A percentile compares a stretch with the other conserved stretches of the same genome.
phyloP scores from a whole-genome alignment of 2,329 filamentous ascomycete species.

The Parastagonospora nodorum region DNA sequence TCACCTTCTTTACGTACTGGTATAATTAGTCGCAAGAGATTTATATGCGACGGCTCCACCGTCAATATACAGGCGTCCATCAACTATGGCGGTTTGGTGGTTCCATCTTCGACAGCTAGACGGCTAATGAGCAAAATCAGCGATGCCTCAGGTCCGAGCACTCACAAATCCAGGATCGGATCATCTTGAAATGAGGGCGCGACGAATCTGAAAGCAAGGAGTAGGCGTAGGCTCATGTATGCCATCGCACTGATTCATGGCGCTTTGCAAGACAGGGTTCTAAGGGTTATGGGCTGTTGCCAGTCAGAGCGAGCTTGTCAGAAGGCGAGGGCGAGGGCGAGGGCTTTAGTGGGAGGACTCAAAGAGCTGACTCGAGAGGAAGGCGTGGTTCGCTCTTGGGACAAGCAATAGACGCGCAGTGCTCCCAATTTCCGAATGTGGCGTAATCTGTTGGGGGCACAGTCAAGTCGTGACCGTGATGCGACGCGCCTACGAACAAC shows the following conservation, averaged over 20 bases:
- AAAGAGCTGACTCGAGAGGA: conserved; percentile 25
- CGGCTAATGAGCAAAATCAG: background rate
- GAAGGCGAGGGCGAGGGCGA: conserved; percentile 8
- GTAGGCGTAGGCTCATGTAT: conserved; percentile 29
- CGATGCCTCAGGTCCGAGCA: background rate
- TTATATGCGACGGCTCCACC: conserved; percentile 43
- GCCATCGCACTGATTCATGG: conserved; percentile 41
- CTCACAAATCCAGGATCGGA: conserved; percentile 57
- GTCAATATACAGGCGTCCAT: conserved; percentile 65
- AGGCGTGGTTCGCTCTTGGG: conserved; percentile 31
- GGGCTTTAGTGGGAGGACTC: conserved; percentile 15
- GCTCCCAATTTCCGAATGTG: conserved; percentile 21
- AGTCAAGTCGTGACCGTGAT: conserved; percentile 33
- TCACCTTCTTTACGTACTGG: conserved; percentile 55
- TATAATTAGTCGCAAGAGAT: conserved; percentile 51
- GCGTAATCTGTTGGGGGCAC: conserved; percentile 21
- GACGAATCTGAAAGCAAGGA: conserved; percentile 35
- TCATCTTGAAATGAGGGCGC: conserved; percentile 47
- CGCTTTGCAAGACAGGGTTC: conserved; percentile 14
- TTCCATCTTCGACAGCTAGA: conserved; percentile 51
- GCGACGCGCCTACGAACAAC: conserved; percentile 19
- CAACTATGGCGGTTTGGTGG: conserved; percentile 66
- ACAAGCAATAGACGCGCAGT: conserved; percentile 18
- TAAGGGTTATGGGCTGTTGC: conserved; percentile 17
- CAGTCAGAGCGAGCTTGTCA: conserved; percentile 6